Conservation (phyloP, 768 basidiomycete species). For the Collybiopsis confluens region DNA sequence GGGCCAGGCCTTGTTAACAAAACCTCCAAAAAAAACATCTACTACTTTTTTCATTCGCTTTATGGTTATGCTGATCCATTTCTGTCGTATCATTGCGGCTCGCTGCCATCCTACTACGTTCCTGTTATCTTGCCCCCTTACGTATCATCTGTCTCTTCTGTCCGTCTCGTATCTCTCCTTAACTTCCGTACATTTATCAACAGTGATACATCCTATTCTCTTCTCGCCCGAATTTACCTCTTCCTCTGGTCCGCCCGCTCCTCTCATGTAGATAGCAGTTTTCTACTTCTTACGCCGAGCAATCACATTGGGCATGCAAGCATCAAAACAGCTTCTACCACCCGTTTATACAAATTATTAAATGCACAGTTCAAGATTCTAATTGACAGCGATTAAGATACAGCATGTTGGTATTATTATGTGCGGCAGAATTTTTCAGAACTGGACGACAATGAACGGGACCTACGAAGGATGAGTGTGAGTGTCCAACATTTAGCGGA, state of each 20-base stretch:
- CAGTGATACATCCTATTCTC: constrained; percentile 28
- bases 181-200: constrained; percentile 24
- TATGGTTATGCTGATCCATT: constrained; percentile 6
- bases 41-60: constrained; percentile 15
- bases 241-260: constrained; percentile 14
- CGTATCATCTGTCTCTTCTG: too few relatives aligned
- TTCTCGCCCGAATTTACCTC: constrained; percentile 13
- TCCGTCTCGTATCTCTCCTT: constrained; percentile 12
- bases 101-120: constrained; percentile 18
- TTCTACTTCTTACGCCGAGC: too few relatives aligned
- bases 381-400: background rate
- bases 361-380: background rate
- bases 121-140: constrained; percentile 17
- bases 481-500: too few relatives aligned
- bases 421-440: constrained; percentile 32
- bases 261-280: constrained; percentile 10
- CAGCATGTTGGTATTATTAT: background rate
- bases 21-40: constrained; percentile 3
- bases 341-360: background rate
- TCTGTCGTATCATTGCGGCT: constrained; percentile 12
- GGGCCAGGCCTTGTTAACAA: constrained; percentile 17
- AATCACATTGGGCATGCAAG: too few relatives aligned
- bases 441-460: constrained; percentile 75
- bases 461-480: constrained; percentile 41
- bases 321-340: constrained; percentile 20